Evolutionary conservation across 371 early-diverging fungal genomes (phyloP), one percentile per base, ranked within the genome.

Genomic region (Mucor mucedo): DNA sequence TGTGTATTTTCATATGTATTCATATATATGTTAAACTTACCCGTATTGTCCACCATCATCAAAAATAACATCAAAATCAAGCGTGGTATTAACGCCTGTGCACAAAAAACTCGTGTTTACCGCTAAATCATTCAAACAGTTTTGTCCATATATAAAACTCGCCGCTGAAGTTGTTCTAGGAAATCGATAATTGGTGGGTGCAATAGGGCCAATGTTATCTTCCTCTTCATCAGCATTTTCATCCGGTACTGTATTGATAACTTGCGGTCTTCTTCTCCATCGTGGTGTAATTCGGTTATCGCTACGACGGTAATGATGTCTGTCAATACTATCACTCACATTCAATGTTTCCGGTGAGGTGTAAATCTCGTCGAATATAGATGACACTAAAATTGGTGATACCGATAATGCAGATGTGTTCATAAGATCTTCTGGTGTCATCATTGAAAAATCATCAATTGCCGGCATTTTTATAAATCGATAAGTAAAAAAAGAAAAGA

Each of bases 21-120:
- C n/a, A n/a, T 11, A 4, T 10, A 13, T 50, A 4, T 21, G 8
- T 47, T 21, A 16, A 47, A 47, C n/a, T 55, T 63, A 63, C 69
- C 69, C 65, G 38, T 56, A 64, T 33, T 64, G 65, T 1, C 65
- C 65, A 3, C 69, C 69, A 35, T 66, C 67, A 44, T 66, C 55
- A 27, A 13, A 32, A 0, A 66, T 14, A 5, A 66, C 52, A 2
- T 60, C 66, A 35, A 66, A 66, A 32, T 60, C 52, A 2, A 66
- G 13, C 50, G 60, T 48, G 2, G 41, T 41, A 21, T 30, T 30
- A 5, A 21, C 4, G 40, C 29, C 55, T 8, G 27, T 8, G 14
- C 59, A 49, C 29, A 59, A 7, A 11, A 60, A 38, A 27, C 45
- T 54, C 14, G 55, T 54, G 40, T 59, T 38, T 3, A 44, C 45